Conservation (phyloP, 257 asterid species). For the Cinchona pubescens region DNA sequence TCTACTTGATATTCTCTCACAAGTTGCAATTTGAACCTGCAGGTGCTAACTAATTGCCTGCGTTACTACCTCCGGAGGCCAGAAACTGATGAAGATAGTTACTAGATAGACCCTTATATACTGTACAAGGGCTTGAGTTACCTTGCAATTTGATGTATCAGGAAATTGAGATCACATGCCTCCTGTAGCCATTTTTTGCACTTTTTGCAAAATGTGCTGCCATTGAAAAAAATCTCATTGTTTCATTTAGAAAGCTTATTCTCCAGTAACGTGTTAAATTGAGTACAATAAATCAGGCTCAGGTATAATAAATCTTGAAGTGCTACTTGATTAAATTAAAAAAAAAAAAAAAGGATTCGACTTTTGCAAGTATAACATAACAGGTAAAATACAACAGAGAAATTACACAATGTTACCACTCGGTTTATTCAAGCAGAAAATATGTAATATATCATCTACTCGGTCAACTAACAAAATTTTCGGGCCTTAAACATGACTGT, state of each 20-base stretch:
- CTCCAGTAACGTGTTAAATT: no score
- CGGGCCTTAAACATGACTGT: not conserved
- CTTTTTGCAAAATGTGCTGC: not conserved
- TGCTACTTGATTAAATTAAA: no score
- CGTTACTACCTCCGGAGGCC: slow-evolving; percentile 91
- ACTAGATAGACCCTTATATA: slow-evolving; percentile 34
- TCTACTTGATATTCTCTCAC: not conserved
- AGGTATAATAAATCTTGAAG: no score
- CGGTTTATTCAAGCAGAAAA: not conserved
- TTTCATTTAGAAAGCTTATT: no score
- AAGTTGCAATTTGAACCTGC: slow-evolving; percentile 18
- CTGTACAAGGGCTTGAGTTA: slow-evolving; percentile 15
- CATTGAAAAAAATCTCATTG: not conserved
- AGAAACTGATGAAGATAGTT: slow-evolving; percentile 84
- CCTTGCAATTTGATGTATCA: not conserved
- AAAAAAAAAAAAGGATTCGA: not conserved
- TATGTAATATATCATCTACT: not conserved
- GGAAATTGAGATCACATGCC: not conserved
- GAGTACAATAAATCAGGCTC: not conserved
- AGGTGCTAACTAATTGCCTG: slow-evolving; percentile 89
- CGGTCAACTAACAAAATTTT: slow-evolving; percentile 15
- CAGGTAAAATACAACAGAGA: not conserved
- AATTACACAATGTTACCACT: not conserved
- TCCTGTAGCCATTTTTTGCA: not conserved
- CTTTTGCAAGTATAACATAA: not conserved